A percentile compares a stretch with the other conserved stretches of the same genome.
Conservation (phyloP, 768 basidiomycete species). For the Termitomyces sp. region DNA sequence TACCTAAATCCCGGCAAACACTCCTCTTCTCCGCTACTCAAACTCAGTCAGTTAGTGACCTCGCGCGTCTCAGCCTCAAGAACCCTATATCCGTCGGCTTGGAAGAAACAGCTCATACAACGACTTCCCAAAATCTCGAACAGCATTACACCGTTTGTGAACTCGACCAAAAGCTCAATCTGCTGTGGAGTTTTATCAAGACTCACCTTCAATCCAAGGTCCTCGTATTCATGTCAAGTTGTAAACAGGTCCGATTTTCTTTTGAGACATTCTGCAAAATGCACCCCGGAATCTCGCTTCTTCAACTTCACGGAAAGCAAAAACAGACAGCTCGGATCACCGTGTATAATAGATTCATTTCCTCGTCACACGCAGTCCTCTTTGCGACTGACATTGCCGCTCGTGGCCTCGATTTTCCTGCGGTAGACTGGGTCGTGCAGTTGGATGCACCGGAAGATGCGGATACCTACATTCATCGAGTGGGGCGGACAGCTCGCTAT, state of each 20-base stretch:
- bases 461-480: constrained; percentile 96
- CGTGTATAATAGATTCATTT: constrained; percentile 82
- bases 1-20: constrained; percentile 90
- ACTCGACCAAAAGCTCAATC: constrained; percentile 85
- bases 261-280: constrained; percentile 95
- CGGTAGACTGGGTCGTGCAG: constrained; percentile 96
- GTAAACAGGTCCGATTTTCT: constrained; percentile 96
- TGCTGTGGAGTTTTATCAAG: constrained; percentile 94
- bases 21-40: constrained; percentile 97
- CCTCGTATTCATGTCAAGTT: constrained; percentile 91
- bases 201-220: constrained; percentile 88
- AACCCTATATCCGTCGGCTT: constrained; percentile 76
- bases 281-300: constrained; percentile 90
- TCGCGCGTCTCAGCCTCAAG: constrained; percentile 86
- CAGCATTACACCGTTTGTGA: constrained; percentile 85
- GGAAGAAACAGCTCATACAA: constrained; percentile 42
- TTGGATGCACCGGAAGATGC: constrained; percentile 96
- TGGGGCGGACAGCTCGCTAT: constrained; percentile 93
- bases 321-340: constrained; percentile 87
- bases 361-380: constrained; percentile 77
- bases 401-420: constrained; percentile 93
- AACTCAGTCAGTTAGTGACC: constrained; percentile 81
- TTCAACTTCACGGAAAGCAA: constrained; percentile 95
- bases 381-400: constrained; percentile 97
- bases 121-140: constrained; percentile 76